Evolutionary conservation across 2,329 filamentous ascomycete genomes (phyloP).

Genomic region (Xylaria multiplex): DNA sequence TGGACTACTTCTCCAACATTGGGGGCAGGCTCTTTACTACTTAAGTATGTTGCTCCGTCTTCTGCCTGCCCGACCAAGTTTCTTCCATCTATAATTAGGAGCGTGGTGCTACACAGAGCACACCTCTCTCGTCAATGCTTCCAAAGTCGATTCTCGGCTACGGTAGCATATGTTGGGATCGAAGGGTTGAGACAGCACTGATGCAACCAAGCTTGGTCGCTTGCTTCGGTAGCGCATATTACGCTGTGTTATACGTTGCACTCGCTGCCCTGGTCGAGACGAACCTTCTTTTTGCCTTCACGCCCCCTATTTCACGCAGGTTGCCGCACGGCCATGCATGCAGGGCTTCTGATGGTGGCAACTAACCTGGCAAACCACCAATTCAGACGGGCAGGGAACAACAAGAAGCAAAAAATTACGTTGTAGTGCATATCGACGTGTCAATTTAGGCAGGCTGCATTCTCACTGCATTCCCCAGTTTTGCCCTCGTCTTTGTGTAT

Average conservation of each 20-base stretch:
- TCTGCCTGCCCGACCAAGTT: conserved; percentile 6
- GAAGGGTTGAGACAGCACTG: conserved; percentile 15
- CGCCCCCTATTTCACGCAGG: conserved; percentile 28
- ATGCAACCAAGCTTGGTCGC: conserved; percentile 1
- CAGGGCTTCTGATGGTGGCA: conserved; percentile 24
- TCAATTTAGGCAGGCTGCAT: conserved; percentile 24
- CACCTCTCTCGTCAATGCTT: not conserved
- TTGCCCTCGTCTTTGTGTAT: conserved; percentile 11
- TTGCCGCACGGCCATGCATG: conserved; percentile 14
- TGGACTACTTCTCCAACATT: conserved; percentile 12
- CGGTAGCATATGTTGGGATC: not conserved
- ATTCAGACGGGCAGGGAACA: not conserved
- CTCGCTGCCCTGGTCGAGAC: not conserved
- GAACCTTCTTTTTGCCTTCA: not conserved
- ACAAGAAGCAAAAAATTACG: not conserved
- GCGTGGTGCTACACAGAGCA: not conserved
- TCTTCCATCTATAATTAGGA: conserved; percentile 14
- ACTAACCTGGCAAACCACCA: conserved; percentile 10
- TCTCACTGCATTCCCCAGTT: conserved; percentile 21
- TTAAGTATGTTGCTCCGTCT: not conserved
- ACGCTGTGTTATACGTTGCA: conserved; percentile 11
- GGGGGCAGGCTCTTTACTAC: not conserved
- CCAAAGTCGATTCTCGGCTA: not conserved
- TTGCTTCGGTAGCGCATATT: conserved; percentile 11
- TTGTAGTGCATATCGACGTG: conserved; percentile 24